Conservation (phyloP, 1,284 basidiomycete genomes). For the Puccinia polysora region DNA sequence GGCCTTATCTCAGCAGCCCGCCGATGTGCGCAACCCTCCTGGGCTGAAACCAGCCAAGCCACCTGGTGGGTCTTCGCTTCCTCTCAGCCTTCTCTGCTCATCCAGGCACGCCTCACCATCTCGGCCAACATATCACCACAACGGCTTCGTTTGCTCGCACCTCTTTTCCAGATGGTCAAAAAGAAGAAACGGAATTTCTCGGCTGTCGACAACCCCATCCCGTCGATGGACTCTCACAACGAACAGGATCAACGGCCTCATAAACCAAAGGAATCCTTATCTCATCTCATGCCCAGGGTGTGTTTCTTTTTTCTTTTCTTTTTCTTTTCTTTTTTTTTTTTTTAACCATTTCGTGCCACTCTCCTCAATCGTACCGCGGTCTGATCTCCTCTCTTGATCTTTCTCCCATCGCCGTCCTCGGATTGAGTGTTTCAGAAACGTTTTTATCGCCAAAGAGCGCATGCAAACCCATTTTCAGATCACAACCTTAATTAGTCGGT, state of each 20-base stretch:
- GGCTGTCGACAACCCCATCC: not conserved
- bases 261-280: not conserved
- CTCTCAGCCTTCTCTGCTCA: too few relatives aligned
- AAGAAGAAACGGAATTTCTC: conserved; percentile 21
- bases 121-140: too few relatives aligned
- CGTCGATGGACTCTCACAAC: not conserved
- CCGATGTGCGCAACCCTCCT: too few relatives aligned
- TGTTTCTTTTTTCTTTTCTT: not conserved
- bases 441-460: conserved; percentile 92
- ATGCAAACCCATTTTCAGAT: conserved; percentile 97
- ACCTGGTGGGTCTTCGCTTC: too few relatives aligned
- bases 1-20: too few relatives aligned
- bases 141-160: too few relatives aligned
- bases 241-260: conserved; percentile 3
- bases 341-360: too few relatives aligned
- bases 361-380: not conserved
- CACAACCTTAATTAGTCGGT: conserved; percentile 75
- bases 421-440: too few relatives aligned
- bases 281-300: conserved; percentile 39
- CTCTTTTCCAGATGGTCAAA: conserved; percentile 11
- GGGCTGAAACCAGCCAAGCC: too few relatives aligned
- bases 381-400: not conserved
- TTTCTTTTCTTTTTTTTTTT: not conserved
- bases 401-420: too few relatives aligned
- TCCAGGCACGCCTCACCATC: too few relatives aligned